Percentiles rank a stretch among this genome's conserved stretches.
phyloP scores from a whole-genome alignment of 2,329 filamentous ascomycete species.

The Colletotrichum musae region DNA sequence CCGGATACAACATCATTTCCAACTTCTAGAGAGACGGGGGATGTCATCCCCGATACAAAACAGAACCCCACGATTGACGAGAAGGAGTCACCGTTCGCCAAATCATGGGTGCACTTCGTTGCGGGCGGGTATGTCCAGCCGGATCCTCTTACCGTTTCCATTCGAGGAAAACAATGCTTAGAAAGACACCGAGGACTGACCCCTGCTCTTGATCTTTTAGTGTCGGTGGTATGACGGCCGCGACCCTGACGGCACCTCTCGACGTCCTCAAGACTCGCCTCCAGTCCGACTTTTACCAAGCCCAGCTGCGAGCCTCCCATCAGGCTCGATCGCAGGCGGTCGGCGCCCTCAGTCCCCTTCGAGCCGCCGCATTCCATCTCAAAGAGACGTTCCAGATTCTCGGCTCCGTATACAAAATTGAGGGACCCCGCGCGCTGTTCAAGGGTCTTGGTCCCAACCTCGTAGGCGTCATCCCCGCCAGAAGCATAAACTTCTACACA shows the following conservation, averaged over 20 bases:
- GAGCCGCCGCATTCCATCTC: constrained; percentile 81
- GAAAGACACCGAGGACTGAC: constrained; percentile 26
- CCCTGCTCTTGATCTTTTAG: constrained; percentile 58
- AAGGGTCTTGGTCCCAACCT: constrained; percentile 94
- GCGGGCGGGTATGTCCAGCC: constrained; percentile 81
- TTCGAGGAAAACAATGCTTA: not conserved
- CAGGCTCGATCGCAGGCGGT: constrained; percentile 68
- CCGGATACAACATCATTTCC: constrained; percentile 40
- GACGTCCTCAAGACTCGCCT: constrained; percentile 95
- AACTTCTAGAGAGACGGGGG: constrained; percentile 72
- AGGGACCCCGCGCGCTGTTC: constrained; percentile 91
- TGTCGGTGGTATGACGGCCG: constrained; percentile 89
- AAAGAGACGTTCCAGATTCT: constrained; percentile 90
- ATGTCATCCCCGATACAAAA: constrained; percentile 62
- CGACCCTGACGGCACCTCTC: constrained; percentile 92
- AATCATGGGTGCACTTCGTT: constrained; percentile 93
- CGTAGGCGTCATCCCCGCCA: constrained; percentile 88
- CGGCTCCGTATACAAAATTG: constrained; percentile 81
- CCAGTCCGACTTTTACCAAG: constrained; percentile 95
- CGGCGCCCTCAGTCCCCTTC: constrained; percentile 72
- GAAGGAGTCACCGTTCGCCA: constrained; percentile 69
- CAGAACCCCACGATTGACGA: constrained; percentile 45
- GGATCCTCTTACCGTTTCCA: constrained; percentile 33
- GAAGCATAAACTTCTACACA: constrained; percentile 93
- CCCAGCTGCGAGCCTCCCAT: constrained; percentile 79